Evolutionary conservation across 768 basidiomycete species (phyloP).

Genomic region (Pleurotus salmoneostramineus): DNA sequence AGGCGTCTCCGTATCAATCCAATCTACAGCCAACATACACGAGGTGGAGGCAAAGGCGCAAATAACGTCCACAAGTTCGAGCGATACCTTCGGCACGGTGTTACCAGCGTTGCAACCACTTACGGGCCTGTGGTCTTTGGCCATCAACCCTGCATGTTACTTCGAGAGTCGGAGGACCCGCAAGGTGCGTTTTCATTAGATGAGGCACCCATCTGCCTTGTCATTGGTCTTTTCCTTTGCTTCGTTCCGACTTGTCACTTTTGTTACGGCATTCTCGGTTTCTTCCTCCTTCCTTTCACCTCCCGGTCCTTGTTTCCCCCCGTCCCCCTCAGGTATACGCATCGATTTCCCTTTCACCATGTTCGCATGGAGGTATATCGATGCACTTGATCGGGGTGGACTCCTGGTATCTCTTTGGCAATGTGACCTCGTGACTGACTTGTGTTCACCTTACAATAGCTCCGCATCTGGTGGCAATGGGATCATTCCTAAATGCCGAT

Average conservation of each 20-base stretch:
- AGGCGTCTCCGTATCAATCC: constrained; percentile 83
- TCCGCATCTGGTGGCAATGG: constrained; percentile 85
- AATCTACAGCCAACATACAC: constrained; percentile 87
- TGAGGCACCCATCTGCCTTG: no score
- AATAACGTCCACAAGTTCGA: constrained; percentile 99
- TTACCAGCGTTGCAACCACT: constrained; percentile 77
- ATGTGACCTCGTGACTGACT: not conserved
- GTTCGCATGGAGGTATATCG: not conserved
- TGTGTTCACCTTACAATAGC: constrained; percentile 32
- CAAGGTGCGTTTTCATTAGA: constrained; percentile 46
- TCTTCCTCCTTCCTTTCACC: not conserved
- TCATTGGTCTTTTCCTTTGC: no score
- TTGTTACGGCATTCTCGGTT: not conserved
- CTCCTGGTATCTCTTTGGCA: not conserved
- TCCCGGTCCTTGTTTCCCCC: constrained; percentile 1
- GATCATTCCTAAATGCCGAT: constrained; percentile 83
- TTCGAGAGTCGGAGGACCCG: constrained; percentile 63
- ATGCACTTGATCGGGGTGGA: not conserved
- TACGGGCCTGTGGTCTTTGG: constrained; percentile 92
- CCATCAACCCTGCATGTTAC: constrained; percentile 71
- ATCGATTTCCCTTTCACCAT: not conserved
- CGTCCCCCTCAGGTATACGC: not conserved
- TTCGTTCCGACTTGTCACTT: no score
- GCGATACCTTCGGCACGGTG: constrained; percentile 81
- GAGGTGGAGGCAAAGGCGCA: constrained; percentile 83